Base-by-base conservation (phyloP, 1,284 basidiomycete genomes). In the Ceratobasidium sp. region DNA sequence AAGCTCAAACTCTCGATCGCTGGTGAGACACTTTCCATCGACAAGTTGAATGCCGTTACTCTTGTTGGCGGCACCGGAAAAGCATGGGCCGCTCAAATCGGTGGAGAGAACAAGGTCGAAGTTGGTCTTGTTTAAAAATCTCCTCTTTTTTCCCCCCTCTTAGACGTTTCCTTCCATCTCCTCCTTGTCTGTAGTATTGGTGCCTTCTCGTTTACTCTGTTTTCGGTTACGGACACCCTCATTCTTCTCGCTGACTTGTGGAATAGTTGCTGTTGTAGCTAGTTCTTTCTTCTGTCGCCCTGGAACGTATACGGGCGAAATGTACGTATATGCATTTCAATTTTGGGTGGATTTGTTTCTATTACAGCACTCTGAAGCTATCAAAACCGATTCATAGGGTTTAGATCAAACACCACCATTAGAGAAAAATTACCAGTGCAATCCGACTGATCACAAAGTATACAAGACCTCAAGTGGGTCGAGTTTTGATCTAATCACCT, bases 171-270 rank as follows among this genome's bases (percentile, higher is more conserved):
- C 53, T 18, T 34, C 43, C 18, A 18, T 34, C 26, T 34, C 30
- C n/a, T 57, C 8, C 18, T 9, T 57, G 30, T 57, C 6, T 34
- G 28, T 50, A 5, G 46, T 57, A 34, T 30, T 57, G 34, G 53
- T 57, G 53, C 53, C 53, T 57, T 36, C 21, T 57, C 53, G 53
- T 57, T 36, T 57, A 36, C 53, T 12, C n/a, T 57, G 53, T 57
- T 36, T 34, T 57, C 53, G 21, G 26, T 50, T 50, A 50, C 48
- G 48, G 48, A 50, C 48, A 50, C 48, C 48, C 23, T 28, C 48
- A 2, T 26, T 5, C 23, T 50, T 18, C 16, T 18, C n/a, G 45
- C 36, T 39, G 14, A 39, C 5, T 9, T 45, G 43, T 45, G 43
- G 43, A 45, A 45, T 45, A 45, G 43, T 45, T 45, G 43, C 43